These are phyloP conservation scores for Emmonsiellopsis sp. DNA, from an alignment of 2,329 filamentous ascomycete species.

Conservation along the genomic window DNA sequence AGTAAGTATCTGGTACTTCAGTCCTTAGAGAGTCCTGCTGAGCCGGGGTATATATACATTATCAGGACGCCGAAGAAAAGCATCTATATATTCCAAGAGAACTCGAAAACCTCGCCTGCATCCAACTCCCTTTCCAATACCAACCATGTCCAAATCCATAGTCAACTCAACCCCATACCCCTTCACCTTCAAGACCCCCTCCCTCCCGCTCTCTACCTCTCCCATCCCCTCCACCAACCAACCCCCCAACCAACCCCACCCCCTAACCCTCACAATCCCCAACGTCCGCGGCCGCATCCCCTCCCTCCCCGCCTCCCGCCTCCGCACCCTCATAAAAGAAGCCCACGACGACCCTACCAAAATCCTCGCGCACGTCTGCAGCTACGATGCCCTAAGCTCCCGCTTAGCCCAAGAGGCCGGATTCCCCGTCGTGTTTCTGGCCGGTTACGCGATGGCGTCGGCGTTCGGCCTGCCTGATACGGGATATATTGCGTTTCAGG, in stretches of 20 bases:
- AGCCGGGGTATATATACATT: too few relatives aligned
- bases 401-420: slow-evolving; percentile 39
- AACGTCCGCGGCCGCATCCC: slow-evolving; percentile 32
- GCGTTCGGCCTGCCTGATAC: slow-evolving; percentile 39
- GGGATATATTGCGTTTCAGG: slow-evolving; percentile 41
- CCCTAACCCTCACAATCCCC: background rate
- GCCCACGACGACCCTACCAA: slow-evolving; percentile 33
- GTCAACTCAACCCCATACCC: slow-evolving; percentile 4
- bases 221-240: background rate
- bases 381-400: slow-evolving; percentile 37
- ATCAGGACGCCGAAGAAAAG: too few relatives aligned
- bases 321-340: slow-evolving; percentile 31
- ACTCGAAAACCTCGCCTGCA: too few relatives aligned
- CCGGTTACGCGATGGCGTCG: slow-evolving; percentile 35
- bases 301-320: slow-evolving; percentile 30
- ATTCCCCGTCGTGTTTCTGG: slow-evolving; percentile 39
- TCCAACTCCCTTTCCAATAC: too few relatives aligned
- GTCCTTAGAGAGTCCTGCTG: too few relatives aligned
- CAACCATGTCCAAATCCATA: slow-evolving; percentile 1
- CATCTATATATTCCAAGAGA: too few relatives aligned
- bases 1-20: too few relatives aligned
- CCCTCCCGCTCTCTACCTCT: background rate
- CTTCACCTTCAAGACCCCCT: slow-evolving; percentile 1
- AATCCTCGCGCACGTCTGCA: slow-evolving; percentile 37
- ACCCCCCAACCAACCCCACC: background rate